Base-by-base conservation (phyloP, 129 eudicot species). In the sunflower (Helianthus annuus) region DNA sequence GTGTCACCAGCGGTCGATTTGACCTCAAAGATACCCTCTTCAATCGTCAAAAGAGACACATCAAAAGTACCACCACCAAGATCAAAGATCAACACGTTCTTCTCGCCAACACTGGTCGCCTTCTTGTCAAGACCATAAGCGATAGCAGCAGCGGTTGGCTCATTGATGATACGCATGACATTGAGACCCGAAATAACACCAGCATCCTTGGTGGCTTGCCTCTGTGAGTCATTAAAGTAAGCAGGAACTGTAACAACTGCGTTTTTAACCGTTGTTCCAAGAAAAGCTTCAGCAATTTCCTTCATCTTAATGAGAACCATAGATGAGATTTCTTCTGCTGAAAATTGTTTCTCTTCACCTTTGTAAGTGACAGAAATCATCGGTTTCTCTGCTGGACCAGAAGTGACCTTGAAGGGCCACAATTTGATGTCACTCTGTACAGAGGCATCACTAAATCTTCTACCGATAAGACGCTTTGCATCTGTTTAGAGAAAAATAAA, bases 61-160 rank as follows among this genome's bases (percentile, higher is more conserved):
- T 75, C 79, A 51, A 74, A 74, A 10, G 64, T 58, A 4, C 64
- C 64, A 27, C 64, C 64, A 10, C 79, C 79, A 55, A 75, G 66
- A 51, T 75, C 79, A 75, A 75, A 75, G 16, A 75, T 75, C 32
- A 75, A 51, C 36, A 78, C 81, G 24, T 78, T 78, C 76, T 78
- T 78, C 65, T 78, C 81, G 9, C 81, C 81, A 63, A 71, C 76
- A 24, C 81, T 78, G 5, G 64, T 54, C 0, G 85, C 80, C 70
- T 81, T 81, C 78, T 81, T 81, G 17, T 81, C 85, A 17, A 81
- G 81, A 46, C 85, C 85, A 48, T 81, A 81, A 17, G 85, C 85
- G 48, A 81, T 81, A 2, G 85, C 85, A 60, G 85, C 85, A 7
- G 83, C 83, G 48, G 83, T 79, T 45, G 83, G 83, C 76, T 79